Evolutionary conservation across 306 rosid species (phyloP), one percentile per base, ranked within the genome.

Genomic region (Cucumis melo): DNA sequence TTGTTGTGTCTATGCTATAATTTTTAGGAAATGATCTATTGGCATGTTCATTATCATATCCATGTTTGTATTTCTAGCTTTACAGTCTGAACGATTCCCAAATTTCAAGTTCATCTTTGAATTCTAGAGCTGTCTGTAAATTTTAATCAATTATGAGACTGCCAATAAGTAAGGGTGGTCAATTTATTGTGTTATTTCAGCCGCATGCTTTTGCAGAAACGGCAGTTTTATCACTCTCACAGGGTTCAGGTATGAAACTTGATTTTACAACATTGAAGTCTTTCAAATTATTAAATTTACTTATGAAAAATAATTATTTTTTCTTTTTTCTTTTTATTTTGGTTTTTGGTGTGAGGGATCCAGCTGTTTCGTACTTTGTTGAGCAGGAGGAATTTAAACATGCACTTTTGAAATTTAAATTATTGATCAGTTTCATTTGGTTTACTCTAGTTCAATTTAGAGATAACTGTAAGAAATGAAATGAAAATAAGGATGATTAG

Each of bases 221-320:
- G 99, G 81, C 97, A 88, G 84, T 94, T 94, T 86, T 94, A 88
- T 89, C 99, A 94, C 85, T 94, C 99, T 36, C 99, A 94, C 78
- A 88, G 99, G 82, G 99, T 94, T 83, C 99, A 94, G 99, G 99
- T 92, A 82, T 80, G 79, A 71, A 46, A 54, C 42, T 73, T 78
- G 76, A 79, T 68, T 50, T 79, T 62, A 56, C 21, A 63, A 63
- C 48, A 63, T 63, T 27, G 39, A 29, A 20, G 36, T 62, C 21
- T 61, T 61, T 11, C 19, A 61, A 61, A 24, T 14, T 24, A 1
- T 24, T 24, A 27, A 58, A 13, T 23, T 59, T 59, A 59, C 64
- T 59, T 59, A 10, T 23, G 13, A 59, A 59, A 7, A 59, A 23
- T 38, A 59, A 4, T 12, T 59, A 55, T 58, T 46, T 58, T 58